phyloP scores from a whole-genome alignment of 768 basidiomycete genomes.

The Rhodocollybia butyracea region DNA sequence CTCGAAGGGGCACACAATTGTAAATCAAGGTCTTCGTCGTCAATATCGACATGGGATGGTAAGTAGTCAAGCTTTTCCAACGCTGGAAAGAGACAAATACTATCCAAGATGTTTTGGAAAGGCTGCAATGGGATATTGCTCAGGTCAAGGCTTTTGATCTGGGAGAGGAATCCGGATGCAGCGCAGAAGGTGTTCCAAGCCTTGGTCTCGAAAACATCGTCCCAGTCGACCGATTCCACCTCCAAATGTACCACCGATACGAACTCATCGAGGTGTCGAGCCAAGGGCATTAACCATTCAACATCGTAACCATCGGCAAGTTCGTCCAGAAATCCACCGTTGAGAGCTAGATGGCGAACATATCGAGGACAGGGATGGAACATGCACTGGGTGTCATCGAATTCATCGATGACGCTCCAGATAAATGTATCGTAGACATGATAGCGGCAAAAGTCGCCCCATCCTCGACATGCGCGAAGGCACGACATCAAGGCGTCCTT shows the following conservation, averaged over 20 bases:
- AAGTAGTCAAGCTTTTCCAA: neutral
- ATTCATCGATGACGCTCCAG: neutral
- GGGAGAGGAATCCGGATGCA: neutral
- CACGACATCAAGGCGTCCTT: neutral
- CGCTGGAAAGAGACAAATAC: neutral
- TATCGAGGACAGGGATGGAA: conserved; percentile 3
- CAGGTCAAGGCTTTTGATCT: neutral
- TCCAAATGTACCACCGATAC: neutral
- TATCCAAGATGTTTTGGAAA: neutral
- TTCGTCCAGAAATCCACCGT: neutral
- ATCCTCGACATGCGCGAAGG: neutral
- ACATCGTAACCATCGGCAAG: neutral
- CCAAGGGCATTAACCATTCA: neutral
- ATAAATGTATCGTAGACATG: neutral
- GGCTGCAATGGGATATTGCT: neutral
- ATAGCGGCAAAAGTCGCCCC: conserved; percentile 1
- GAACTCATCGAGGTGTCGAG: neutral
- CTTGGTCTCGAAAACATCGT: neutral
- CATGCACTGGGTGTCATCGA: neutral
- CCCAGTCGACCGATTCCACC: neutral
- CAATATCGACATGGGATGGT: neutral
- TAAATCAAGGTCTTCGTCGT: neutral
- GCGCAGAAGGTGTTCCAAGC: neutral
- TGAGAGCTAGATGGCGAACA: neutral
- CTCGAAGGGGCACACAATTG: neutral